Conservation (phyloP, 2,329 filamentous ascomycete genomes). For the Aspergillus unguis region DNA sequence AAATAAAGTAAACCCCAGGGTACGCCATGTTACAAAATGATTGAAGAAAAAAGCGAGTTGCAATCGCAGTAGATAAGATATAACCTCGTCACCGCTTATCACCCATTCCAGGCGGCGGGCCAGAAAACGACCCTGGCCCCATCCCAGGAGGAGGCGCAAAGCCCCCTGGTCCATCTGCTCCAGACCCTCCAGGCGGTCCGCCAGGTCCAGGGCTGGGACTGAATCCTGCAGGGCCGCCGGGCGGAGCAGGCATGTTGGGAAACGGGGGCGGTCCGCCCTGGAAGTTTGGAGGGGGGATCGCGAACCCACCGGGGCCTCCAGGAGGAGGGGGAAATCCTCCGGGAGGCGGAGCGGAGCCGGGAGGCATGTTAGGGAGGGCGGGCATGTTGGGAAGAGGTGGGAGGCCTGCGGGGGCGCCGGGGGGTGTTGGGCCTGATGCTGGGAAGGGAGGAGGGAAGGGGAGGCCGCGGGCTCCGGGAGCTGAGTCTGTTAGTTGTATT, state of each 20-base stretch:
- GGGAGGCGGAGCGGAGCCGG: slow-evolving; percentile 21
- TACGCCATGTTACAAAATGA: too few relatives aligned
- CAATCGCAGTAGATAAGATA: too few relatives aligned
- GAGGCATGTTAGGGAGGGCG: slow-evolving; percentile 35
- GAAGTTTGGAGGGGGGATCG: slow-evolving; percentile 39
- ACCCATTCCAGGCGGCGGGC: slow-evolving; percentile 28
- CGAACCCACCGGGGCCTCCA: slow-evolving; percentile 25
- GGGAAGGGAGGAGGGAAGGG: slow-evolving; percentile 51
- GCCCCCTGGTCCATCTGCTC: slow-evolving; percentile 23
- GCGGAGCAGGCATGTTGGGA: slow-evolving; percentile 29
- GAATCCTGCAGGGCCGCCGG: slow-evolving; percentile 19
- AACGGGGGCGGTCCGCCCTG: slow-evolving; percentile 36
- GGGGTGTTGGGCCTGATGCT: slow-evolving; percentile 35
- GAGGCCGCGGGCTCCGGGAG: slow-evolving; percentile 54
- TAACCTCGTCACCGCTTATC: slow-evolving; percentile 22
- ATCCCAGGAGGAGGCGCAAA: slow-evolving; percentile 30
- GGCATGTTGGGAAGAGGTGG: slow-evolving; percentile 33
- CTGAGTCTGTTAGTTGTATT: slow-evolving; percentile 27
- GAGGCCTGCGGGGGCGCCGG: slow-evolving; percentile 28
- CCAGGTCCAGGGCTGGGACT: slow-evolving; percentile 29
- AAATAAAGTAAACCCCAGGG: too few relatives aligned
- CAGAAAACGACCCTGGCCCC: slow-evolving; percentile 17
- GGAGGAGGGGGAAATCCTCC: slow-evolving; percentile 24
- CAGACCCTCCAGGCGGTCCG: slow-evolving; percentile 29
- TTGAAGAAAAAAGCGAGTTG: too few relatives aligned